phyloP scores from a whole-genome alignment of 805 yeast genomes.

The Kodamaea neixiangensis region DNA sequence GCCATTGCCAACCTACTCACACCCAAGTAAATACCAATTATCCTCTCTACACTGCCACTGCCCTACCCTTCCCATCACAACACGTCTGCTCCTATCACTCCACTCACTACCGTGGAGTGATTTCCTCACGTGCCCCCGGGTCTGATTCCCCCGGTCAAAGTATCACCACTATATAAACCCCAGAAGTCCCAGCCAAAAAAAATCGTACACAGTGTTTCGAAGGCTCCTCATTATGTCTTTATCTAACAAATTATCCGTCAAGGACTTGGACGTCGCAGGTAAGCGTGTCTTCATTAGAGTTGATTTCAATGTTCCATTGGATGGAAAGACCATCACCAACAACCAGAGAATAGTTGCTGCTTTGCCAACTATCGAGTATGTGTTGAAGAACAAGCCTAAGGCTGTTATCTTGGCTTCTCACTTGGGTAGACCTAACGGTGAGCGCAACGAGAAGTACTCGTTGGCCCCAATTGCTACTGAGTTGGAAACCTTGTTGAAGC shows the following conservation, averaged over 20 bases:
- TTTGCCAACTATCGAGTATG: slow-evolving; percentile 96
- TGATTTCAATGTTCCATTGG: slow-evolving; percentile 93
- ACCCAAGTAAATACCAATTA: neutral
- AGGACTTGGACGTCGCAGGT: slow-evolving; percentile 81
- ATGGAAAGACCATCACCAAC: slow-evolving; percentile 96
- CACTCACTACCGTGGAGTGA: neutral
- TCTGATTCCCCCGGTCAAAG: neutral
- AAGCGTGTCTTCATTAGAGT: slow-evolving; percentile 99
- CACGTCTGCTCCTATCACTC: neutral
- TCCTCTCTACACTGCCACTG: too few species aligned
- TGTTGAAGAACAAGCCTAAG: slow-evolving; percentile 87
- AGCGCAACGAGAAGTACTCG: slow-evolving; percentile 80
- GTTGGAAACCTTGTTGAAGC: slow-evolving; percentile 71
- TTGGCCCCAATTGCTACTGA: slow-evolving; percentile 92
- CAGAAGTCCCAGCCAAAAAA: neutral
- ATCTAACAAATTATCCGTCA: slow-evolving; percentile 88
- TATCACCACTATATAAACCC: neutral
- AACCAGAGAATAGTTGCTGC: slow-evolving; percentile 99
- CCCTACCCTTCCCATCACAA: neutral
- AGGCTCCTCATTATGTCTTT: slow-evolving; percentile 66
- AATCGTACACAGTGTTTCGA: neutral
- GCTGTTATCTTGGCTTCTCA: slow-evolving; percentile 93
- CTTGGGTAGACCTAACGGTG: slow-evolving; percentile 99
- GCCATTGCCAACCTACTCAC: neutral
- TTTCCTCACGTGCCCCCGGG: neutral